Base-by-base conservation (phyloP, 345 rosid genomes). In the Syzygium aqueum region DNA sequence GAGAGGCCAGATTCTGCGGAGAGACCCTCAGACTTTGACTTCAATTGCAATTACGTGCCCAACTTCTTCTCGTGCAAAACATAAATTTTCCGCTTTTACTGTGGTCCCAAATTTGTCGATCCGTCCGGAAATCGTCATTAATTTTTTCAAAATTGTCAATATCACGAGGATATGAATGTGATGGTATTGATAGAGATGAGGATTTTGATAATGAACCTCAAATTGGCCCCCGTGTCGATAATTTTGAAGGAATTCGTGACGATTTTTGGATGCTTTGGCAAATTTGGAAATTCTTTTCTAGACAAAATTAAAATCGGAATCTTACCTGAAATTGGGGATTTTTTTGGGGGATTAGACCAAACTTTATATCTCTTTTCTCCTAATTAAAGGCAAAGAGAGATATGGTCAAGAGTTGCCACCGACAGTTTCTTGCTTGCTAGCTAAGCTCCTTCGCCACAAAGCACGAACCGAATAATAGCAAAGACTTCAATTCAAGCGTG, bases 1-100 rank as follows among this genome's bases (percentile, higher is more conserved):
- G 30, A 25, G 3, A 27, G 28, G 0, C 0, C 0, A 13, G 25
- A 54, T 22, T 22, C 0, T 27, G 27, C 0, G 3, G 9, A 56
- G 22, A 54, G 22, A 7, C 6, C 10, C 2, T 54, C 0, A 1
- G 0, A 53, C 0, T 21, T 54, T 54, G 0, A 2, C 0, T 21
- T 4, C 1, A 1, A 54, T 56, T 0, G 0, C 6, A 56, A 56
- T 9, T 56, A 0, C 0, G 0, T 0, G 3, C n/a, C 1, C 13
- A 23, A 23, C n/a, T 56, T 56, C n/a, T 56, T 56, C 0, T 23
- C 0, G 13, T 56, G 2, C 9, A 56, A 56, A 59, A 40, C 3
- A 0, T 4, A 40, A 40, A 40, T 40, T 40, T 6, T 40, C 43
- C 4, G 5, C 25, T 11, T 59, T 59, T 14, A 59, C 13, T 59